Conservation (phyloP, 441 rosid genomes). For the Eutrema salsugineum region DNA sequence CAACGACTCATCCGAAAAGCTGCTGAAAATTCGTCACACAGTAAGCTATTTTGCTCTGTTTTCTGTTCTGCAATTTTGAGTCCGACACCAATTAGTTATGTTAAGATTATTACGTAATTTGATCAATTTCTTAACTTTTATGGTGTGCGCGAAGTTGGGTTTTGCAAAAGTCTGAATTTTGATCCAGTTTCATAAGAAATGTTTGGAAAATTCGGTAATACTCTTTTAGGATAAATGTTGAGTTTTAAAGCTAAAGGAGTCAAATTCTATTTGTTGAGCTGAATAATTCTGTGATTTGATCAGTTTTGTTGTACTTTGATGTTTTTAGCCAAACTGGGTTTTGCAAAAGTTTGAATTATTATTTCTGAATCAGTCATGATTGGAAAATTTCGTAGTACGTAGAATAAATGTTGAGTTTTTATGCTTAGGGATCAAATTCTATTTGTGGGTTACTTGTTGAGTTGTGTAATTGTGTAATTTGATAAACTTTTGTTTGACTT, state of each 20-base stretch:
- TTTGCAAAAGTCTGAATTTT: conserved; percentile 7
- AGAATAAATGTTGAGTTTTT: neutral
- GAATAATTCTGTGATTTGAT: neutral
- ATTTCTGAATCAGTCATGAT: neutral
- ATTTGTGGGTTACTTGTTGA: too few relatives aligned
- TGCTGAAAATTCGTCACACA: conserved; percentile 67
- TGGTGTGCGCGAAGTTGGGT: neutral
- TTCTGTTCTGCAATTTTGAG: neutral
- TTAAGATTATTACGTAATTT: neutral
- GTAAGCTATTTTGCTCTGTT: conserved; percentile 27
- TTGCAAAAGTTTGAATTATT: neutral
- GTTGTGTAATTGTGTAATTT: neutral
- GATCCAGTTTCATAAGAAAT: neutral
- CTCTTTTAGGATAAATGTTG: neutral
- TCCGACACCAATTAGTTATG: neutral
- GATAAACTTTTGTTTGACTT: neutral
- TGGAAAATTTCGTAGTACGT: neutral
- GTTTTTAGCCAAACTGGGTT: neutral
- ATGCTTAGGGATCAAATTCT: too few relatives aligned
- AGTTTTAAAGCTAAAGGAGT: neutral
- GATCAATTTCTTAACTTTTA: neutral
- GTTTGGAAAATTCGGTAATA: neutral
- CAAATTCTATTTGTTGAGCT: neutral
- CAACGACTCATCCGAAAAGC: conserved; percentile 61
- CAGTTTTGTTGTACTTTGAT: neutral